Base-by-base conservation (phyloP, 2,329 filamentous ascomycete genomes). In the Cordyceps javanica region DNA sequence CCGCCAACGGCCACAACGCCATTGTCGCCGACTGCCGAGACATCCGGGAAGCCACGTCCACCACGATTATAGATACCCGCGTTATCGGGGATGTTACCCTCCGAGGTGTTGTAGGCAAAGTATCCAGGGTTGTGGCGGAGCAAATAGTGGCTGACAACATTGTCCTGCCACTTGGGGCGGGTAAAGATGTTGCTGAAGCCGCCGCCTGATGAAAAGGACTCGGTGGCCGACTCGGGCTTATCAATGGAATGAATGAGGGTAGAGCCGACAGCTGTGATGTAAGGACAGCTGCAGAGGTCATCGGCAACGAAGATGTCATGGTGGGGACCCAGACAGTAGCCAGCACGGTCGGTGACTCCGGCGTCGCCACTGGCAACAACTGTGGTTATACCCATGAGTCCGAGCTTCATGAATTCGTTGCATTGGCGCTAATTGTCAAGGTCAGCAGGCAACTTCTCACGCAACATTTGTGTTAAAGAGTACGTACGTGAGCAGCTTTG, bases 161-260 rank as follows among this genome's bases (percentile, higher is more conserved):
- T 58, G 16, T 68, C 64, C 62, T 82, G 79, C 64, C 81, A 82
- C 13, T 63, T 59, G 0, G 79, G 78, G 7, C 76, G 61, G 1
- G 69, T 62, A 57, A 79, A 80, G 61, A 76, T 70, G 63, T 79
- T 77, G 57, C 70, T 73, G 67, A 80, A 79, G 13, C 77, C 77
- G 25, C 77, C 76, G 7, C 75, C 75, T 8, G 70, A 75, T 59
- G 73, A 73, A 65, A 77, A 75, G 3, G 69, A 73, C 62, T 77
- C 71, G 62, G 75, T 77, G 14, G 77, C 77, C 58, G 72, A 68
- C 64, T 80, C 77, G 45, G 75, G 68, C 6, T 73, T 70, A 9
- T 70, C 71, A 10, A 70, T 70, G 56, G 69, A 67, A 42, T 67
- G 65, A 39, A 81, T 69, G 63, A 78, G 70, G 0, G 78, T 81